These are phyloP conservation scores for Macrocystidia cucumis DNA, from an alignment of 1,284 basidiomycete genomes.

Conservation along the genomic window DNA sequence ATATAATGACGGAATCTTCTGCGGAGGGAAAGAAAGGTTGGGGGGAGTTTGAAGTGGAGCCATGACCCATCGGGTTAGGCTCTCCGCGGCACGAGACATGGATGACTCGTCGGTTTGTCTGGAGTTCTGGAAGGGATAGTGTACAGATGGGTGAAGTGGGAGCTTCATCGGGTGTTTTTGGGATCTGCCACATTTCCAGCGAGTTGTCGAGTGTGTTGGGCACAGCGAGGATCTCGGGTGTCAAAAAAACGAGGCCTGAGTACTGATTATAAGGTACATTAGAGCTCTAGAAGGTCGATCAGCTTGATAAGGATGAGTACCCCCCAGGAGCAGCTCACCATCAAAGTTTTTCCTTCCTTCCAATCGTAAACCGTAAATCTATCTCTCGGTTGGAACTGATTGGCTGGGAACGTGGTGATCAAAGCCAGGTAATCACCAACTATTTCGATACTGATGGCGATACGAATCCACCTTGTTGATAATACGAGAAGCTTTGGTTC, in stretches of 20 bases:
- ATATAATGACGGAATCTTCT: constrained; percentile 28
- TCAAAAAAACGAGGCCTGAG: constrained; percentile 31
- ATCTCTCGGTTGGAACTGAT: constrained; percentile 17
- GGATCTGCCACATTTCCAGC: constrained; percentile 32
- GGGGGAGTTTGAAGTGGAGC: constrained; percentile 1
- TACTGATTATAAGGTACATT: constrained; percentile 22
- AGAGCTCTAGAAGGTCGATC: constrained; percentile 14
- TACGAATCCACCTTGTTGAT: constrained; percentile 15
- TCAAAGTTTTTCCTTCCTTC: constrained; percentile 27
- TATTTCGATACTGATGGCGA: constrained; percentile 36
- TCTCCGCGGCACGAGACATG: constrained; percentile 33
- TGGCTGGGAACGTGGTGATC: constrained; percentile 21
- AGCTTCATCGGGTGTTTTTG: constrained; percentile 8
- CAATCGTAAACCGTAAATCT: constrained; percentile 33
- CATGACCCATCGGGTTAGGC: constrained; percentile 26
- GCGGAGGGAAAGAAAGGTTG: constrained; percentile 25
- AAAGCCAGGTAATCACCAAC: constrained; percentile 39
- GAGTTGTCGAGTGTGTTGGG: constrained; percentile 26
- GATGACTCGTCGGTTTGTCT: constrained; percentile 16
- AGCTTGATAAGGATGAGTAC: background rate
- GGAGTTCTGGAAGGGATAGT: constrained; percentile 26
- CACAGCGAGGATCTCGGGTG: constrained; percentile 28
- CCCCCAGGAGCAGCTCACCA: constrained; percentile 18
- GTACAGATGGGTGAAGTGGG: background rate
- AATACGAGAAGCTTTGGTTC: constrained; percentile 24